Evolutionary conservation across 805 yeast genomes (phyloP), one percentile per base, ranked within the genome.

Genomic region (Starmerella tilneyi): DNA sequence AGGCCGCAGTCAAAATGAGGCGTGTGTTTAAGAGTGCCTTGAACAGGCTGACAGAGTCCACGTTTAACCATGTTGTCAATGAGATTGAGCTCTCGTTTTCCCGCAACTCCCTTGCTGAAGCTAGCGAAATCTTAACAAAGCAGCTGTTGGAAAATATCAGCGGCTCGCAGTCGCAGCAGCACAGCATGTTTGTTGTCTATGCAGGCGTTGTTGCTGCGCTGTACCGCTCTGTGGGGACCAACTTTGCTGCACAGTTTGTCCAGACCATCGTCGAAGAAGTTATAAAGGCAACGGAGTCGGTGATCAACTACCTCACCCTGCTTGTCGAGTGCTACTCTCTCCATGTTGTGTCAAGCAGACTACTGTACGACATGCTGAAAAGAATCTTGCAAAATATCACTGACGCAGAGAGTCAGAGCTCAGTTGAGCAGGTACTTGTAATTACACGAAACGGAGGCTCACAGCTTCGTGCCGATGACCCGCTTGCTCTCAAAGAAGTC

Each of bases 31-130:
- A 86, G 56, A 88, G 96, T 47, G 77, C 85, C 1, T 67, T 92
- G 56, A 92, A 92, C 61, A 81, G 78, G 61, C 70, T 92, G n/a
- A 82, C 96, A 1, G 97, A 89, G 55, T 78, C 94, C 1, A 92
- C 88, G 50, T 68, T 88, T 23, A 67, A 74, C 11, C 67, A 79
- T 2, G 84, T 88, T 43, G 76, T 82, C 17, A 72, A 74, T 47
- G 84, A 84, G 21, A 65, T 92, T 43, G 78, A 78, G 54, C 69
- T 68, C 0, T 63, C 84, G 1, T 92, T 76, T 56, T 63, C 70
- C 50, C 70, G 70, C 7, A 70, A 84, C 55, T 79, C 98, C 4
- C 73, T 96, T 52, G 86, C 84, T 44, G 60, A 73, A n/a, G 94
- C 86, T 17, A 85, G 77, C 42, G 82, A 80, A 46, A 74, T 74